Evolutionary conservation across 257 asterid species (phyloP), one percentile per base, ranked within the genome.

Genomic region (Solanum chiquidenum): DNA sequence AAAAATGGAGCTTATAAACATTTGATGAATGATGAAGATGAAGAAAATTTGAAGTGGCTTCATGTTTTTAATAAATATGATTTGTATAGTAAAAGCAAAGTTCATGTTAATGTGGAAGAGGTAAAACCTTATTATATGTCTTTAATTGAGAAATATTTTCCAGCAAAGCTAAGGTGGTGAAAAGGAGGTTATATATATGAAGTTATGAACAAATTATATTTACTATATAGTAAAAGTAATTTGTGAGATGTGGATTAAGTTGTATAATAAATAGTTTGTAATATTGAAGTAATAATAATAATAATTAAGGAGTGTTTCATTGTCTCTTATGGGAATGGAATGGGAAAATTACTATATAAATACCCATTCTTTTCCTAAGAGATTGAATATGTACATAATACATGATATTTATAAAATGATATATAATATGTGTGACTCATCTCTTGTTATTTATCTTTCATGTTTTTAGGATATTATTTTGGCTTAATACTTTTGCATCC

Each of bases 11-110:
- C 86, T 25, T 88, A 85, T 21, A 84, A 20, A 3, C 88, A 85
- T 27, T 44, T 88, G 18, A 85, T 85, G 86, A 74, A 88, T 77
- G 83, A 88, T 2, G 88, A 85, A 73, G 90, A 88, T 25, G 34
- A 49, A 52, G 88, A 88, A 80, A 88, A 88, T 66, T 55, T 88
- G 66, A 88, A 88, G 49, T 88, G 88, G 90, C 88, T 88, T 18
- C 62, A 85, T 37, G 75, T 88, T 46, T 88, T 88, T 38, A 88
- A 88, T 55, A 90, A 89, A 83, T 90, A 90, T 86, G 92, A 89
- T 49, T 90, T 90, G n/a, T 90, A 90, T 38, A 90, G 92, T 83
- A 90, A 90, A 76, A 90, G 93, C 71, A 91, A 91, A 84, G 89
- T 91, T 37, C 82, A 85, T 5, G 66, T 89, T 52, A 86, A 91